These are phyloP conservation scores for Rutstroemia sydowiana DNA, from an alignment of 2,329 filamentous ascomycete species.

Conservation along the genomic window DNA sequence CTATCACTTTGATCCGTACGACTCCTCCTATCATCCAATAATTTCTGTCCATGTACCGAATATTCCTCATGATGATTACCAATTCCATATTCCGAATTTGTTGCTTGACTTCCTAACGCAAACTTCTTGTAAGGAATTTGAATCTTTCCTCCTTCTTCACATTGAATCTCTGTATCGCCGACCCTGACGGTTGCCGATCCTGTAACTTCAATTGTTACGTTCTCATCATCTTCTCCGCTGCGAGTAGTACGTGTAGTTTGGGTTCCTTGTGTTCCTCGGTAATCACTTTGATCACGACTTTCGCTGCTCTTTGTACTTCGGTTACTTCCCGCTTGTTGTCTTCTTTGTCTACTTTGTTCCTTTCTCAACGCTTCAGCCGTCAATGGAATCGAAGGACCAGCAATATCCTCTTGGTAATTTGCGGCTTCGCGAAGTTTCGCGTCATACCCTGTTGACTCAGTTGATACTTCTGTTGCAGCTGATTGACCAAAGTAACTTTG, in stretches of 20 bases:
- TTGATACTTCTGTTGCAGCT: constrained; percentile 3
- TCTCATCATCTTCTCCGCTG: constrained; percentile 40
- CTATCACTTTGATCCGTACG: constrained; percentile 16
- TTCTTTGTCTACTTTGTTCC: constrained; percentile 39
- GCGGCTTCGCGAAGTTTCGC: constrained; percentile 39
- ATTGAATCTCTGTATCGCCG: constrained; percentile 51
- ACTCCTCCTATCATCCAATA: constrained; percentile 23
- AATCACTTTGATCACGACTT: constrained; percentile 58
- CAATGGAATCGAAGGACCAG: constrained; percentile 39
- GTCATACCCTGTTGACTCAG: constrained; percentile 32
- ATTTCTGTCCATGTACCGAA: constrained; percentile 4
- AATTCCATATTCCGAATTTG: constrained; percentile 35
- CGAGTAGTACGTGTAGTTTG: constrained; percentile 53
- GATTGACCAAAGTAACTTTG: constrained; percentile 25
- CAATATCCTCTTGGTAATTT: constrained; percentile 47
- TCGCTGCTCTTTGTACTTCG: constrained; percentile 51
- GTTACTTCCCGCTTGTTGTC: constrained; percentile 35
- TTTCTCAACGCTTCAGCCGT: constrained; percentile 46
- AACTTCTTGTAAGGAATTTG: constrained; percentile 40
- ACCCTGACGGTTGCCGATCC: constrained; percentile 49
- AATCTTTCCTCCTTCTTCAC: constrained; percentile 51
- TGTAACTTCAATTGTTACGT: constrained; percentile 54
- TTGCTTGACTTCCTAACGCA: constrained; percentile 42
- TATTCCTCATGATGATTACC: no score
- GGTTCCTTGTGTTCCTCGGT: constrained; percentile 51